Conservation (phyloP, 1,284 basidiomycete genomes). For the Trametes pubescens region DNA sequence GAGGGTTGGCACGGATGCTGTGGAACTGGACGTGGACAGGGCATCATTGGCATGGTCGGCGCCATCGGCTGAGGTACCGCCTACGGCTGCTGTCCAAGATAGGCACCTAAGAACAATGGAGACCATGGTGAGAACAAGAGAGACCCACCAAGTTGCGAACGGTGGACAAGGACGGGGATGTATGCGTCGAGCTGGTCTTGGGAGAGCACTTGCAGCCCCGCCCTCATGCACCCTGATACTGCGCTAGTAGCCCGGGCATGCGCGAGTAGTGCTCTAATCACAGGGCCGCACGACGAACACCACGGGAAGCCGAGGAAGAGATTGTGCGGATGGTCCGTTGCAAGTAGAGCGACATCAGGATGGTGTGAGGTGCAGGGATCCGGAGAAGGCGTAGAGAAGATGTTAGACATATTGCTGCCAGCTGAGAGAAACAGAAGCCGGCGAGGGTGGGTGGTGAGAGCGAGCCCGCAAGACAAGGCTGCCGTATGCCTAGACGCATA, state of each 20-base stretch:
- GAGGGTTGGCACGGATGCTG: neutral
- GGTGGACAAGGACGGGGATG: constrained; percentile 23
- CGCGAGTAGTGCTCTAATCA: constrained; percentile 11
- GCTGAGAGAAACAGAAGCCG: neutral
- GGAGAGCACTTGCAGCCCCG: neutral
- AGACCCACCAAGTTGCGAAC: constrained; percentile 25
- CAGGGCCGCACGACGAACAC: constrained; percentile 23
- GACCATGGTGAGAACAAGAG: neutral
- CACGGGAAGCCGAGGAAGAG: constrained; percentile 9
- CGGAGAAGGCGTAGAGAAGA: neutral
- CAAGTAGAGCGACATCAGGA: neutral
- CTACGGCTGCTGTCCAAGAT: neutral
- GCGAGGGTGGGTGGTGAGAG: neutral
- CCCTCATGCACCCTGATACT: neutral
- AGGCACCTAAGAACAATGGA: neutral
- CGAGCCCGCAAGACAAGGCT: neutral
- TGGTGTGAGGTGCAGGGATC: neutral
- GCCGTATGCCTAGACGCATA: neutral
- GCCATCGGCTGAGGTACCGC: too few species aligned
- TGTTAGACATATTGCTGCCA: neutral
- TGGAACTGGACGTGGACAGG: neutral
- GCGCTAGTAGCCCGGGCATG: neutral
- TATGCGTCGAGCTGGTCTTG: constrained; percentile 3
- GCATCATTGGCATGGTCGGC: too few species aligned
- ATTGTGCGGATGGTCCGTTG: neutral